Evolutionary conservation across 192 early-diverging fungal genomes (phyloP).

Genomic region (Coemansia sp.): DNA sequence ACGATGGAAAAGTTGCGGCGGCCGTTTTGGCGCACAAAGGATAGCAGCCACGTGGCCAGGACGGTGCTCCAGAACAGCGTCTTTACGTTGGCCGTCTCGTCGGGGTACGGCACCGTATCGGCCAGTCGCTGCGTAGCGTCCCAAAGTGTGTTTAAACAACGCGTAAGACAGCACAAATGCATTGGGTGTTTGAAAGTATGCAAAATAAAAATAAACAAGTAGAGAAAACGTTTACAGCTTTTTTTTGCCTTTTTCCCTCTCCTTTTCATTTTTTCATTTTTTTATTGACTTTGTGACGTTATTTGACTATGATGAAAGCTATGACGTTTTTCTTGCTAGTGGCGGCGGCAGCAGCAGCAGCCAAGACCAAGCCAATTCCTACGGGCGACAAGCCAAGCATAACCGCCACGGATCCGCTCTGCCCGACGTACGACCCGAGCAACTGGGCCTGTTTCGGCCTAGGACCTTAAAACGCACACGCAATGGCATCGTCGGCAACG

Average conservation of each 20-base stretch:
- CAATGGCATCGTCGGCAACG: constrained; percentile 10
- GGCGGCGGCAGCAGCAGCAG: neutral
- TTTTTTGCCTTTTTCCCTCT: neutral
- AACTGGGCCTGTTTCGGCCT: constrained; percentile 36
- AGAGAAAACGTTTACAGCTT: neutral
- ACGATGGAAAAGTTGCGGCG: constrained; percentile 55
- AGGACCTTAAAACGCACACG: constrained; percentile 30
- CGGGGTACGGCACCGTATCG: neutral
- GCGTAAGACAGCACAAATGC: neutral
- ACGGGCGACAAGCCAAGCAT: neutral
- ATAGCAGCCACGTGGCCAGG: constrained; percentile 11
- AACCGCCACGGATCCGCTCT: constrained; percentile 21
- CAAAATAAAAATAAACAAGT: constrained; percentile 1
- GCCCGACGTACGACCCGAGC: constrained; percentile 30
- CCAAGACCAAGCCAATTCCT: neutral
- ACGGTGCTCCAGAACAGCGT: constrained; percentile 29
- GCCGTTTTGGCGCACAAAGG: constrained; percentile 18
- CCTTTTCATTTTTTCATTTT: neutral
- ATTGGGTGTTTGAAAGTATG: neutral
- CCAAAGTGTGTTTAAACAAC: neutral
- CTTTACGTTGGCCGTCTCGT: constrained; percentile 1
- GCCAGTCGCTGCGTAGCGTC: neutral
- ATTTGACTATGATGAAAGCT: neutral
- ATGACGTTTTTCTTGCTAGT: neutral
- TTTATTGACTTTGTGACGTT: neutral